A percentile compares a stretch with the other conserved stretches of the same genome.
These are phyloP conservation scores for Pleurotus cornucopiae DNA, from an alignment of 768 basidiomycete species.

Conservation along the genomic window DNA sequence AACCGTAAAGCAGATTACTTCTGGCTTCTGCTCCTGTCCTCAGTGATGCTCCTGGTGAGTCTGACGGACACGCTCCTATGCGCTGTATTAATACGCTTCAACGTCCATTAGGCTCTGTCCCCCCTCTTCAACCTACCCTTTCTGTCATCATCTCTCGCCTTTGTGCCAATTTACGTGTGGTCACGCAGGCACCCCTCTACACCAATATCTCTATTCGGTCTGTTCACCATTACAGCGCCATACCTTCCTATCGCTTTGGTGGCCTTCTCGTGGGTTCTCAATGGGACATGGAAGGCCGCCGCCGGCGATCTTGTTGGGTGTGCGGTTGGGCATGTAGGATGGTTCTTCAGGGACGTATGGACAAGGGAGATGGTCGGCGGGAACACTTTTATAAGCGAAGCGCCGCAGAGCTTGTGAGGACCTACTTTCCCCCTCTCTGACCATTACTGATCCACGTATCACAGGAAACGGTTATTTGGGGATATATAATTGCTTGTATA, in stretches of 20 bases:
- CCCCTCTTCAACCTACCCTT: conserved; percentile 91
- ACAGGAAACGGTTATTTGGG: conserved; percentile 65
- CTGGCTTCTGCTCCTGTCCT: conserved; percentile 86
- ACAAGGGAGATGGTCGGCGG: conserved; percentile 83
- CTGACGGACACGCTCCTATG: background rate
- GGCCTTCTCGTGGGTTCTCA: conserved; percentile 78
- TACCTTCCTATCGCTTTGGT: conserved; percentile 93
- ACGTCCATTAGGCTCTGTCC: conserved; percentile 56
- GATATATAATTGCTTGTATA: conserved; percentile 27
- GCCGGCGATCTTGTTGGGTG: conserved; percentile 81
- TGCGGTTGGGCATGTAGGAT: conserved; percentile 81
- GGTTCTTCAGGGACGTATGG: conserved; percentile 87
- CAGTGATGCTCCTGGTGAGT: conserved; percentile 81
- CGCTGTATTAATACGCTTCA: background rate
- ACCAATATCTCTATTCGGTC: conserved; percentile 93
- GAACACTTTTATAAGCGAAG: conserved; percentile 64
- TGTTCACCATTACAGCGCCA: conserved; percentile 92
- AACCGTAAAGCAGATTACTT: conserved; percentile 92
- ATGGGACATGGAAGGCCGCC: conserved; percentile 81
- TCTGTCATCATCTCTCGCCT: conserved; percentile 88
- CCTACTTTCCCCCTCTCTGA: background rate
- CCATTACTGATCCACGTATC: conserved; percentile 1
- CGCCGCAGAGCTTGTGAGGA: conserved; percentile 65
- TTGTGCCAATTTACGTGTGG: conserved; percentile 97
- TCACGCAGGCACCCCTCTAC: conserved; percentile 90